Percentiles rank a stretch among this genome's conserved stretches.
Conservation (phyloP, 257 asterid species). For the Eustoma russellianum region DNA sequence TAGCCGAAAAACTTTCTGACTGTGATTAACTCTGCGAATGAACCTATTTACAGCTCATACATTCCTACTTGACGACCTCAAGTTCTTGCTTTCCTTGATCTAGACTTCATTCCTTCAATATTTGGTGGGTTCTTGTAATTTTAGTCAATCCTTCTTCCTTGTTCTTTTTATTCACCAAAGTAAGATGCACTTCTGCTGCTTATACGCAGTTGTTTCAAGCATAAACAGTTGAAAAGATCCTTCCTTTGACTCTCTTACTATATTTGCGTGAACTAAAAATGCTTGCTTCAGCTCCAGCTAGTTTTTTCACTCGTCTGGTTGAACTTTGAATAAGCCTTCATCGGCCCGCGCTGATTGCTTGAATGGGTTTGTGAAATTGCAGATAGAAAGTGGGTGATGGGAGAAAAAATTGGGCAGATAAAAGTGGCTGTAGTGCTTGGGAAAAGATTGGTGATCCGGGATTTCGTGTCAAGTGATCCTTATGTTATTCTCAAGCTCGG, state of each 20-base stretch:
- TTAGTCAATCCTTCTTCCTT: conserved; percentile 5
- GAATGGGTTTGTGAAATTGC: conserved; percentile 5
- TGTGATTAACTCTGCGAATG: too few relatives aligned
- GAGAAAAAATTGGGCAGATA: conserved; percentile 26
- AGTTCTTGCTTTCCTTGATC: too few relatives aligned
- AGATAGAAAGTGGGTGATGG: conserved; percentile 19
- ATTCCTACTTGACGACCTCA: too few relatives aligned
- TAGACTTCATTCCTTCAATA: too few relatives aligned
- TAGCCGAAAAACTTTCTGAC: too few relatives aligned
- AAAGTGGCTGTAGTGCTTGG: conserved; percentile 33
- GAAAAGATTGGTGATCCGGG: conserved; percentile 32
- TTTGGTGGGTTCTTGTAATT: conserved; percentile 7
- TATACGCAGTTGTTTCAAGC: not conserved
- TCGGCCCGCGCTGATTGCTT: not conserved
- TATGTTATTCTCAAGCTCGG: conserved; percentile 40
- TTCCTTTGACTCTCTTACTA: not conserved
- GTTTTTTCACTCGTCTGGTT: too few relatives aligned
- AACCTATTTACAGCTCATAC: too few relatives aligned
- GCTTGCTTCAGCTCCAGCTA: too few relatives aligned
- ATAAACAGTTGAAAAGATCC: not conserved
- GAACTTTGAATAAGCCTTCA: not conserved
- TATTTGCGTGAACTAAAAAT: too few relatives aligned
- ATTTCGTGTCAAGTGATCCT: conserved; percentile 43
- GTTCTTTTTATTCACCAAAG: not conserved
- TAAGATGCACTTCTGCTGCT: conserved; percentile 2